Conservation (phyloP, 495 filamentous ascomycete species). For the Tetracladium marchalianum region DNA sequence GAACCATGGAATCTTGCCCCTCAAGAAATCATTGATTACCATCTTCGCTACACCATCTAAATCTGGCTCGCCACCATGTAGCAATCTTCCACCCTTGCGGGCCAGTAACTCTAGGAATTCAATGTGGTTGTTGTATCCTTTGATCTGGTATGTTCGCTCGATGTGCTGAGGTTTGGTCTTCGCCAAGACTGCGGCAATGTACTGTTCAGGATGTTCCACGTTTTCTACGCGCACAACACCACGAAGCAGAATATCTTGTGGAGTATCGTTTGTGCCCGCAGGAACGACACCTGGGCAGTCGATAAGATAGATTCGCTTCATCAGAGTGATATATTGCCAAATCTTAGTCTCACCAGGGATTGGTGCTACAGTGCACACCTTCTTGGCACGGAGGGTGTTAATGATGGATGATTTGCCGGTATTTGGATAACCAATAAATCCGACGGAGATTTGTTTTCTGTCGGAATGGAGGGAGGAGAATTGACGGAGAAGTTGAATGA, state of each 20-base stretch:
- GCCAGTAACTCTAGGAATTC: constrained; percentile 83
- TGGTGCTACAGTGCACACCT: constrained; percentile 88
- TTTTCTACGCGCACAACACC: constrained; percentile 93
- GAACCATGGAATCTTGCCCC: constrained; percentile 95
- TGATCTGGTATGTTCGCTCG: constrained; percentile 85
- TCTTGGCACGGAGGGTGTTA: constrained; percentile 85
- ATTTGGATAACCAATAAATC: constrained; percentile 81
- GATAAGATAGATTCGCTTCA: constrained; percentile 95
- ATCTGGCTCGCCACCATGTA: constrained; percentile 87
- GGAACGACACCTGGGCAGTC: constrained; percentile 96
- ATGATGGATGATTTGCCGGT: constrained; percentile 89
- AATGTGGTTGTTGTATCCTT: constrained; percentile 58
- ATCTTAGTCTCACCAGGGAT: constrained; percentile 95
- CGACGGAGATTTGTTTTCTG: constrained; percentile 85
- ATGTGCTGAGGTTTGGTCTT: constrained; percentile 79
- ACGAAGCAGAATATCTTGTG: constrained; percentile 81
- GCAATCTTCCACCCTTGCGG: constrained; percentile 73
- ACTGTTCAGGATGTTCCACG: constrained; percentile 90
- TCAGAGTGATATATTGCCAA: constrained; percentile 95
- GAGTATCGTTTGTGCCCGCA: constrained; percentile 68
- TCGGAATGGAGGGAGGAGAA: constrained; percentile 86
- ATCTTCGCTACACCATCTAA: constrained; percentile 90
- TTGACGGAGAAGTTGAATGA: constrained; percentile 75
- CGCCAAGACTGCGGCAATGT: constrained; percentile 72
- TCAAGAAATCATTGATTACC: constrained; percentile 88